A percentile compares a stretch with the other conserved stretches of the same genome.
Conservation (phyloP, 1,284 basidiomycete species). For the Naganishia albida region DNA sequence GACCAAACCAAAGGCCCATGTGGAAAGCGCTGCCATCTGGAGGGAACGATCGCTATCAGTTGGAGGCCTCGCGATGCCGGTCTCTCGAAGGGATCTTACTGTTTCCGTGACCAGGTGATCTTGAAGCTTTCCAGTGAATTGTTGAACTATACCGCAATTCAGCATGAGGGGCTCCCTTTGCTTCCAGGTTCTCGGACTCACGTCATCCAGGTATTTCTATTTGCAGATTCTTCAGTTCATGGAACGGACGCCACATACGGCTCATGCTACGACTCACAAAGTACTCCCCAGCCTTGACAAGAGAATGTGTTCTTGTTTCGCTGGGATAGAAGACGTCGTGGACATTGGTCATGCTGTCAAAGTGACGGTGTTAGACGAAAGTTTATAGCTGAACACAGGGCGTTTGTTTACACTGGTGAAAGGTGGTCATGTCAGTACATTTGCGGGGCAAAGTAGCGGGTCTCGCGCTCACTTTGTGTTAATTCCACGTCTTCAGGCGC, state of each 20-base stretch:
- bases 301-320: constrained; percentile 46
- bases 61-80: not conserved
- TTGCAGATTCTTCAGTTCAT: constrained; percentile 38
- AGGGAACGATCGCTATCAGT: not conserved
- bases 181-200: constrained; percentile 18
- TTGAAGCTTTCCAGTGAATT: constrained; percentile 52
- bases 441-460: not conserved
- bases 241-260: not conserved
- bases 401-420: not conserved
- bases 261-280: constrained; percentile 36
- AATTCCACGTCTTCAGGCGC: constrained; percentile 44
- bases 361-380: not conserved
- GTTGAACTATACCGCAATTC: constrained; percentile 36
- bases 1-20: constrained; percentile 48
- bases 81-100: constrained; percentile 29
- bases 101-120: constrained; percentile 48
- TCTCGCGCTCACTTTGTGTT: constrained; percentile 42
- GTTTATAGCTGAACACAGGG: not conserved
- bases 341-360: constrained; percentile 48
- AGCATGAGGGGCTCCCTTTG: not conserved
- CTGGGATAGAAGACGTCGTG: constrained; percentile 54
- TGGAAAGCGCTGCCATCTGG: constrained; percentile 45
- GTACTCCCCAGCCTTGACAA: constrained; percentile 42
- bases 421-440: not conserved
- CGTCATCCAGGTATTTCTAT: constrained; percentile 52